Conservation (phyloP, 345 rosid genomes). For the Alliaria petiolata region DNA sequence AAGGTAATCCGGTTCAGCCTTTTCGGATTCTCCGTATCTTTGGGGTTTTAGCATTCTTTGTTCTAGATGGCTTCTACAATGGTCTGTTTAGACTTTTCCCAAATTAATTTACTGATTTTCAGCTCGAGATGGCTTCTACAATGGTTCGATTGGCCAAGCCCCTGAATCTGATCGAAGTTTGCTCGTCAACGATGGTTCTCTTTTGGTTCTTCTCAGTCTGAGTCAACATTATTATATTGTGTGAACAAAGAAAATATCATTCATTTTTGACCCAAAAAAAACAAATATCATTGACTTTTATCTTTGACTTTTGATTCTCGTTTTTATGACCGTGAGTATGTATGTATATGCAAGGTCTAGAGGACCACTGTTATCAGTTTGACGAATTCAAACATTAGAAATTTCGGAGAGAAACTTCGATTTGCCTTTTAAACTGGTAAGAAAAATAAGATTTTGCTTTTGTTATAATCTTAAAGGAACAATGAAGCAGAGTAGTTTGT, state of each 20-base stretch:
- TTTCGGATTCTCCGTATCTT: too few relatives aligned
- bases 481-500: not conserved
- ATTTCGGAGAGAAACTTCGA: not conserved
- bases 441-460: not conserved
- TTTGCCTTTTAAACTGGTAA: not conserved
- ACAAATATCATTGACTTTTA: not conserved
- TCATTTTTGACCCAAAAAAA: not conserved
- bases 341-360: not conserved
- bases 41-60: too few relatives aligned
- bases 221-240: not conserved
- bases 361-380: not conserved
- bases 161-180: not conserved
- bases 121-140: slow-evolving; percentile 9
- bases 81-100: too few relatives aligned
- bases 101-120: too few relatives aligned
- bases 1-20: too few relatives aligned
- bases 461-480: not conserved
- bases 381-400: not conserved
- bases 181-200: not conserved
- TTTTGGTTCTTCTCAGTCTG: not conserved
- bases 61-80: too few relatives aligned
- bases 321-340: not conserved
- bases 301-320: not conserved
- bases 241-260: not conserved
- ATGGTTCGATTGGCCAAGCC: slow-evolving; percentile 4